A percentile compares a stretch with the other conserved stretches of the same genome.
These are phyloP conservation scores for Myxozyma vanderwaltii DNA, from an alignment of 805 yeast genomes.

Conservation along the genomic window DNA sequence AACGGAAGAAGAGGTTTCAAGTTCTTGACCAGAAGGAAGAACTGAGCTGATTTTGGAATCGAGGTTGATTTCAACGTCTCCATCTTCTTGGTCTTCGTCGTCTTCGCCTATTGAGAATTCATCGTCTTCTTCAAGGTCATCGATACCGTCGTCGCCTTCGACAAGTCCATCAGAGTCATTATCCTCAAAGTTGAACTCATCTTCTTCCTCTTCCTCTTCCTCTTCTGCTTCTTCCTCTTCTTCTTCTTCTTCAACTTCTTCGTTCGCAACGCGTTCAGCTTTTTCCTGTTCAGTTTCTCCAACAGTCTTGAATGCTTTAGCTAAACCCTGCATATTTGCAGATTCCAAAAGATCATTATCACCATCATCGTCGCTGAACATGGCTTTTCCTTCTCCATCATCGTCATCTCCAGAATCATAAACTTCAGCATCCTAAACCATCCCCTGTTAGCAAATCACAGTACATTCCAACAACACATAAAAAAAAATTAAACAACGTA, in stretches of 20 bases:
- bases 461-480: neutral
- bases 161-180: slow-evolving; percentile 37
- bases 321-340: slow-evolving; percentile 39
- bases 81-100: slow-evolving; percentile 47
- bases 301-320: slow-evolving; percentile 34
- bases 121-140: slow-evolving; percentile 77
- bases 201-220: slow-evolving; percentile 82
- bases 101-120: slow-evolving; percentile 54
- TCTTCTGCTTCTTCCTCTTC: slow-evolving; percentile 41
- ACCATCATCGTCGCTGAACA: slow-evolving; percentile 77
- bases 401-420: slow-evolving; percentile 67
- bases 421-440: slow-evolving; percentile 42
- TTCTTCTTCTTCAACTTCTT: slow-evolving; percentile 30
- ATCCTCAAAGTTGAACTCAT: slow-evolving; percentile 56
- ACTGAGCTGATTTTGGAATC: slow-evolving; percentile 66
- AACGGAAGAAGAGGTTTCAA: slow-evolving; percentile 58
- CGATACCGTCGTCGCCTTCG: slow-evolving; percentile 44
- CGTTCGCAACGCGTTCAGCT: slow-evolving; percentile 30
- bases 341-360: slow-evolving; percentile 54
- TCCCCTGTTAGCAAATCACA: neutral
- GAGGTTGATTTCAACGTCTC: slow-evolving; percentile 57
- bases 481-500: neutral
- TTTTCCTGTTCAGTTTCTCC: slow-evolving; percentile 31
- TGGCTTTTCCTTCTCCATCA: slow-evolving; percentile 52
- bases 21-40: slow-evolving; percentile 53